phyloP scores from a whole-genome alignment of 2,329 filamentous ascomycete species.

The Colletotrichum orbiculare region DNA sequence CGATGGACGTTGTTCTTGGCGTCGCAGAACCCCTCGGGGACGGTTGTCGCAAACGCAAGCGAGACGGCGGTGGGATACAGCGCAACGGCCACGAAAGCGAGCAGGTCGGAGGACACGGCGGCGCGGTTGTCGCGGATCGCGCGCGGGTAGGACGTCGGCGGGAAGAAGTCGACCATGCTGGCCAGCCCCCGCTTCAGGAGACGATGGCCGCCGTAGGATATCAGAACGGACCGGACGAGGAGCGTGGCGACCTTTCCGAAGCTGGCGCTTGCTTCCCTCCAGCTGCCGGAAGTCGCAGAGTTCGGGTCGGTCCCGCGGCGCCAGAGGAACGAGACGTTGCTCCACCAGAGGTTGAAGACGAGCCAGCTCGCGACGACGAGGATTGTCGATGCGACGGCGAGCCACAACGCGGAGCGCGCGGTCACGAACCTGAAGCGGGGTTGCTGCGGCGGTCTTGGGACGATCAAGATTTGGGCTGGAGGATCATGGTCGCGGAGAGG shows the following conservation, averaged over 20 bases:
- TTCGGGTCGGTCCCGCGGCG: too few species aligned
- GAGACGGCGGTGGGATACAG: slow-evolving; percentile 8
- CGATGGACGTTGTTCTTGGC: slow-evolving; percentile 3
- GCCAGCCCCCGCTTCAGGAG: background rate
- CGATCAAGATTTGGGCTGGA: too few species aligned
- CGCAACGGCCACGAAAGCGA: background rate
- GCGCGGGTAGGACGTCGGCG: background rate
- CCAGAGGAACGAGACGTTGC: too few species aligned
- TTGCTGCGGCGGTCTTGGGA: too few species aligned
- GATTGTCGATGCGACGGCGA: too few species aligned
- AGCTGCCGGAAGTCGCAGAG: too few species aligned
- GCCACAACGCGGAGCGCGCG: too few species aligned
- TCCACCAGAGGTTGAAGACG: too few species aligned
- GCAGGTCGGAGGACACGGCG: background rate
- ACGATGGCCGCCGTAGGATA: background rate
- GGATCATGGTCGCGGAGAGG: too few species aligned
- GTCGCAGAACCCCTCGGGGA: slow-evolving; percentile 1
- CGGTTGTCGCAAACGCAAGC: background rate
- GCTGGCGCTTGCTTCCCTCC: background rate
- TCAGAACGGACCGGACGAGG: background rate
- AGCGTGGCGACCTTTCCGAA: background rate
- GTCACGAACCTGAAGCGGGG: too few species aligned
- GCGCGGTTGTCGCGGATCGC: background rate
- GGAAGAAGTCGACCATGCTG: background rate
- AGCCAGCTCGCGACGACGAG: too few species aligned